Evolutionary conservation across 192 early-diverging fungal genomes (phyloP).

Genomic region (Globomyces pollinis-pini): DNA sequence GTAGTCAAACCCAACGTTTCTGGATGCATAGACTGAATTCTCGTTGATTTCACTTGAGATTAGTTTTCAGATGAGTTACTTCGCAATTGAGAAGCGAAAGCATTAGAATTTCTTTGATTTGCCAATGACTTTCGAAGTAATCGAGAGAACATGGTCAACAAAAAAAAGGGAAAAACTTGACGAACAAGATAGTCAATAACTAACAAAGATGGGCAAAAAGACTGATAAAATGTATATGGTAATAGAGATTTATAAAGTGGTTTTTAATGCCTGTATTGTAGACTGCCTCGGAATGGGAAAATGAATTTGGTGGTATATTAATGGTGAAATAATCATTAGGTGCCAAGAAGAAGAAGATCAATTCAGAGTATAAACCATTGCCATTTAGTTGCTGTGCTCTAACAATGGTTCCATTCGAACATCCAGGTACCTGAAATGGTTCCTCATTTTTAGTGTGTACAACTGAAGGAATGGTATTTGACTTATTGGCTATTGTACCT

Average conservation of each 20-base stretch:
- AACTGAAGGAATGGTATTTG: slow-evolving; percentile 80
- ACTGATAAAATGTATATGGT: slow-evolving; percentile 86
- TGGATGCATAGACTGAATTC: slow-evolving; percentile 21
- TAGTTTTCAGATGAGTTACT: neutral
- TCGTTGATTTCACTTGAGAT: neutral
- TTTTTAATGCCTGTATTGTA: too few relatives aligned
- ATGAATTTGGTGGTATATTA: slow-evolving; percentile 27
- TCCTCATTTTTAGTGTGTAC: too few relatives aligned
- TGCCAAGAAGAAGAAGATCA: neutral
- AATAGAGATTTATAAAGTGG: too few relatives aligned
- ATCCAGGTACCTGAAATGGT: too few relatives aligned
- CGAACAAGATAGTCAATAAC: neutral
- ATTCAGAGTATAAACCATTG: slow-evolving; percentile 6
- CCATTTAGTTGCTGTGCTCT: slow-evolving; percentile 86
- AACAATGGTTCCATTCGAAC: slow-evolving; percentile 79
- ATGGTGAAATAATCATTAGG: too few relatives aligned
- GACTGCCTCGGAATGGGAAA: slow-evolving; percentile 69
- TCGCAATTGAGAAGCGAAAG: neutral
- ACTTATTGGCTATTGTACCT: slow-evolving; percentile 74
- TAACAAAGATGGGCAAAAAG: slow-evolving; percentile 42
- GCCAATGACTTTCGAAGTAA: neutral
- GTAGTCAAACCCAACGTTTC: slow-evolving; percentile 34
- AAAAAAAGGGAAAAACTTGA: too few relatives aligned
- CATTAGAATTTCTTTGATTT: neutral
- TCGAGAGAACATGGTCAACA: too few relatives aligned